Evolutionary conservation across 352 stramenopile genomes (phyloP).

Genomic region (Phytopythium montanum): DNA sequence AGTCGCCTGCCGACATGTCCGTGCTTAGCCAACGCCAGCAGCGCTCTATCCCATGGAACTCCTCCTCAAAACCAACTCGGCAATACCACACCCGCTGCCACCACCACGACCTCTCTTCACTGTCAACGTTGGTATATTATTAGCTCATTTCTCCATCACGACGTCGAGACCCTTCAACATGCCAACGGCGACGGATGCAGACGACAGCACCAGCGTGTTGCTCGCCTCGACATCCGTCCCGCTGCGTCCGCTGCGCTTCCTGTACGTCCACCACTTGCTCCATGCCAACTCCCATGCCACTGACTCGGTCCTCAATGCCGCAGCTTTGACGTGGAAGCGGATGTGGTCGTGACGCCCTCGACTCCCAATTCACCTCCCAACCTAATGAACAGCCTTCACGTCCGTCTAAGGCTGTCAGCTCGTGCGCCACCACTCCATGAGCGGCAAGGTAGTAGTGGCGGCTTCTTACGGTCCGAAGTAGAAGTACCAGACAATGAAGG

Average conservation of each 20-base stretch:
- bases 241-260: slow-evolving; percentile 47
- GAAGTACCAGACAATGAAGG: slow-evolving; percentile 13
- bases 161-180: background rate
- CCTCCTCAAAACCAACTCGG: background rate
- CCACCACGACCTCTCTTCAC: background rate
- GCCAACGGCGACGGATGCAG: background rate
- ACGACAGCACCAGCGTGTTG: slow-evolving; percentile 13
- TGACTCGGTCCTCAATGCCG: background rate
- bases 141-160: background rate
- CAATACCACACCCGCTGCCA: background rate
- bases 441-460: slow-evolving; percentile 22
- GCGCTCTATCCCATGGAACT: background rate
- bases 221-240: slow-evolving; percentile 39
- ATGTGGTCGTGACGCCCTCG: slow-evolving; percentile 19
- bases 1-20: background rate
- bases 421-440: slow-evolving; percentile 27
- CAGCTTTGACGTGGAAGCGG: slow-evolving; percentile 51
- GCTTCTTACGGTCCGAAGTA: slow-evolving; percentile 33
- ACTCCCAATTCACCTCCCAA: background rate
- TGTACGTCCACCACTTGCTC: slow-evolving; percentile 18
- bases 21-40: background rate
- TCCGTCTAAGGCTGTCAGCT: slow-evolving; percentile 38
- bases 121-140: background rate
- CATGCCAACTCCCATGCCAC: background rate
- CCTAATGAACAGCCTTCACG: slow-evolving; percentile 21